Conservation (phyloP, 1,284 basidiomycete species). For the Fomes fomentarius region DNA sequence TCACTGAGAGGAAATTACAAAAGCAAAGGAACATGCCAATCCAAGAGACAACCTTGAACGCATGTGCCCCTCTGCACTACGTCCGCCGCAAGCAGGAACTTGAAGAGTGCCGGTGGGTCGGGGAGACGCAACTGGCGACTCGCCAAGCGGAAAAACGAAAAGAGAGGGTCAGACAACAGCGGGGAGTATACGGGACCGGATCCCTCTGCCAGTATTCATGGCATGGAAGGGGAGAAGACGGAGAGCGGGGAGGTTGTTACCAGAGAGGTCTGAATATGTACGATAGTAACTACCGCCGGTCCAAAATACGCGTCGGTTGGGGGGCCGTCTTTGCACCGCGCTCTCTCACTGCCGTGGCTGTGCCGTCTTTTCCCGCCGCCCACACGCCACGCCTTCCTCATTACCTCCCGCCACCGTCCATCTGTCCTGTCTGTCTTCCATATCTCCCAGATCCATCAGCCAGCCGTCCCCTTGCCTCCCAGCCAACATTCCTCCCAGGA, state of each 20-base stretch:
- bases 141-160: neutral
- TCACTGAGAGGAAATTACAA: slow-evolving; percentile 15
- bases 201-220: slow-evolving; percentile 20
- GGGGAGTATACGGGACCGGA: slow-evolving; percentile 10
- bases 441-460: no score
- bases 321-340: no score
- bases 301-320: slow-evolving; percentile 8
- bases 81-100: slow-evolving; percentile 5
- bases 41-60: slow-evolving; percentile 14
- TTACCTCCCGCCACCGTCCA: no score
- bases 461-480: no score
- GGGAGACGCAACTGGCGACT: no score
- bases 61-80: slow-evolving; percentile 22
- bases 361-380: neutral
- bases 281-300: neutral
- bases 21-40: slow-evolving; percentile 9
- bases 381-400: neutral
- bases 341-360: slow-evolving; percentile 5
- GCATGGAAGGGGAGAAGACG: slow-evolving; percentile 17
- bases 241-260: neutral
- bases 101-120: no score
- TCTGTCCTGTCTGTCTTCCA: no score
- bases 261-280: neutral
- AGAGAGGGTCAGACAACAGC: slow-evolving; percentile 3
- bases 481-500: no score